phyloP scores from a whole-genome alignment of 192 early-diverging fungal species.

The Gryganskiella cystojenkinii region DNA sequence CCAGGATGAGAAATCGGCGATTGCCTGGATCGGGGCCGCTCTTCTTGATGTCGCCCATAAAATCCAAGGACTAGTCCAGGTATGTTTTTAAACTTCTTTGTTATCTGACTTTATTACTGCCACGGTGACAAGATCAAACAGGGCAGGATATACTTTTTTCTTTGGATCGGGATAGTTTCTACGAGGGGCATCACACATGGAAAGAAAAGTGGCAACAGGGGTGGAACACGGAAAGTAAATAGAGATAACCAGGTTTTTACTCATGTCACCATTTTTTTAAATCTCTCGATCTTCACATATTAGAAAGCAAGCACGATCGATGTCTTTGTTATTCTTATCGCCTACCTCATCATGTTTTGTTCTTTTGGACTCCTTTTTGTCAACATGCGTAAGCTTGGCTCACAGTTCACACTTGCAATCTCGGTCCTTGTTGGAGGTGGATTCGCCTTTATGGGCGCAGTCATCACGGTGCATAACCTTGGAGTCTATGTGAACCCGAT shows the following conservation, averaged over 20 bases:
- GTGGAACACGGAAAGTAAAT: not conserved
- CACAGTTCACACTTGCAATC: slow-evolving; percentile 77
- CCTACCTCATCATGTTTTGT: slow-evolving; percentile 84
- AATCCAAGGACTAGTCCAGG: slow-evolving; percentile 72
- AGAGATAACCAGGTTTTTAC: no score
- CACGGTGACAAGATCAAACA: not conserved
- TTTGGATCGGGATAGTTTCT: no score
- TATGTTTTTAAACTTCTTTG: slow-evolving; percentile 17
- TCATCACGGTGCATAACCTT: slow-evolving; percentile 74
- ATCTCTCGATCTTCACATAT: not conserved
- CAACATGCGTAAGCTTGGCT: slow-evolving; percentile 89
- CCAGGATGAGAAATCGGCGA: slow-evolving; percentile 56
- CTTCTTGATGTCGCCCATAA: slow-evolving; percentile 65
- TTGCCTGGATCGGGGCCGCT: slow-evolving; percentile 65
- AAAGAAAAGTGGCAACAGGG: no score
- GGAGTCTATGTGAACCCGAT: slow-evolving; percentile 77
- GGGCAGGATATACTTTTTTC: slow-evolving; percentile 1
- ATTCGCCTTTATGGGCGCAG: slow-evolving; percentile 81
- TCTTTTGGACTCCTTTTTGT: slow-evolving; percentile 84
- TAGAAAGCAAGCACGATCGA: slow-evolving; percentile 80
- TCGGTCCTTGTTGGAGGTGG: slow-evolving; percentile 77
- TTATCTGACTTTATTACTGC: not conserved
- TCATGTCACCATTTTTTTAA: no score
- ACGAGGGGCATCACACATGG: no score
- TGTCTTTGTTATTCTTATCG: slow-evolving; percentile 79